Evolutionary conservation across 192 early-diverging fungal genomes (phyloP).

Genomic region (Podochytrium sp.): DNA sequence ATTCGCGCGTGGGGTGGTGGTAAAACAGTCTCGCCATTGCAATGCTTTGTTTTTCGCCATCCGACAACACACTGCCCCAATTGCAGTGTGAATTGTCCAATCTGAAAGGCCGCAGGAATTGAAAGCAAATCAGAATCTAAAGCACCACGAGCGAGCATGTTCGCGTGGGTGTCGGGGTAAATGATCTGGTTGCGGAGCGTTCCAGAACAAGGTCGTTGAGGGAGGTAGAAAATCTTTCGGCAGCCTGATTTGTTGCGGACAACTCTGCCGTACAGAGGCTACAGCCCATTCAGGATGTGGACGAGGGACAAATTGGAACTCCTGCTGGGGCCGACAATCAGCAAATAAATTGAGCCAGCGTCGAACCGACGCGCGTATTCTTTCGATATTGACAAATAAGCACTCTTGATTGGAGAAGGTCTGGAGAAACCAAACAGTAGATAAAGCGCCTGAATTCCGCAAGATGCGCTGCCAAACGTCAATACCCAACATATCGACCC

Average conservation of each 20-base stretch:
- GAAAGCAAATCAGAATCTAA: conserved; percentile 80
- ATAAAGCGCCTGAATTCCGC: too few relatives aligned
- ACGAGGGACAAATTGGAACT: conserved; percentile 78
- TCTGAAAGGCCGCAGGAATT: conserved; percentile 83
- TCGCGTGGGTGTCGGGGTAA: conserved; percentile 86
- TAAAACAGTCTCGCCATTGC: conserved; percentile 98
- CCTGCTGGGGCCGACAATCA: conserved; percentile 95
- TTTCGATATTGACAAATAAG: too few relatives aligned
- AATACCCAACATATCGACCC: too few relatives aligned
- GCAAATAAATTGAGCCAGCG: conserved; percentile 83
- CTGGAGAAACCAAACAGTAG: too few relatives aligned
- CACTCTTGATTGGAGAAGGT: too few relatives aligned
- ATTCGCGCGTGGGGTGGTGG: conserved; percentile 94
- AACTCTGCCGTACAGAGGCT: conserved; percentile 87
- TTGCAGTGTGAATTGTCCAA: conserved; percentile 73
- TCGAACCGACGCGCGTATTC: too few relatives aligned
- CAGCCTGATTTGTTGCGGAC: conserved; percentile 51
- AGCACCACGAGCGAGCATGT: conserved; percentile 72
- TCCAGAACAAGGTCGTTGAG: conserved; percentile 94
- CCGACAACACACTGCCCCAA: conserved; percentile 86
- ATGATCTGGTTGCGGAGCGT: conserved; percentile 97
- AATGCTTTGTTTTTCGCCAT: conserved; percentile 83
- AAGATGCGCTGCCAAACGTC: too few relatives aligned
- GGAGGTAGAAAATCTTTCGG: conserved; percentile 96
- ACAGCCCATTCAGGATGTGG: conserved; percentile 93